A percentile compares a stretch with the other conserved stretches of the same genome.
These are phyloP conservation scores for Penicillium pancosmium DNA, from an alignment of 495 filamentous ascomycete genomes.

Conservation along the genomic window DNA sequence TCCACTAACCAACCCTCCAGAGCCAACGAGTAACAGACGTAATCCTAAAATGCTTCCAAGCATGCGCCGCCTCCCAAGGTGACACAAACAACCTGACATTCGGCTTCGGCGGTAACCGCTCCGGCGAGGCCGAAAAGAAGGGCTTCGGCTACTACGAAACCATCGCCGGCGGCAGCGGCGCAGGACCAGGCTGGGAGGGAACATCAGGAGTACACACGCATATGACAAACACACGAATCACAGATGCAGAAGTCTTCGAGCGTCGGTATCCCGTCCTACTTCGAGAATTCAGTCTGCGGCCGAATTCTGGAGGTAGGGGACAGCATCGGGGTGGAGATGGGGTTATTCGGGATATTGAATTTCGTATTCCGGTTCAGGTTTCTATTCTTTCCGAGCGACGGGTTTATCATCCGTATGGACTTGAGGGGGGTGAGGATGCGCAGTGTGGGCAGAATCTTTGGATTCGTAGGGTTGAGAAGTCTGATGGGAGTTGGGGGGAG, in stretches of 20 bases:
- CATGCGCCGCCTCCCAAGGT: conserved; percentile 85
- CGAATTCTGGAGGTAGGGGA: conserved; percentile 60
- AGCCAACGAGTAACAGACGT: conserved; percentile 86
- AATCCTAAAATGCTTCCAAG: conserved; percentile 81
- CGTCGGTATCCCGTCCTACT: conserved; percentile 83
- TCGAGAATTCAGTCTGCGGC: conserved; percentile 77
- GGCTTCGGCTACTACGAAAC: conserved; percentile 96
- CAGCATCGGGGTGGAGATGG: conserved; percentile 44
- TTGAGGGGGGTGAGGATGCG: conserved; percentile 78
- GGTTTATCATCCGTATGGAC: conserved; percentile 84
- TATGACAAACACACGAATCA: conserved; percentile 97
- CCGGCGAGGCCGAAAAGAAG: conserved; percentile 25
- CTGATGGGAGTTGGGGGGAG: conserved; percentile 38
- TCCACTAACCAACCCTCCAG: neutral
- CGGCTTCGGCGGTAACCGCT: conserved; percentile 41
- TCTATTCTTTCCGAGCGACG: conserved; percentile 84
- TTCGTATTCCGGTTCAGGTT: conserved; percentile 66
- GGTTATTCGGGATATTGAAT: conserved; percentile 40
- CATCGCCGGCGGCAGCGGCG: conserved; percentile 85
- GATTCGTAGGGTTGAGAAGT: conserved; percentile 54
- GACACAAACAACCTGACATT: conserved; percentile 75
- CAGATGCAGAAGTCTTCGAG: conserved; percentile 89
- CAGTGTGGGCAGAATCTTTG: conserved; percentile 34
- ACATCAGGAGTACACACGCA: conserved; percentile 87
- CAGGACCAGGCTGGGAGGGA: conserved; percentile 81